These are phyloP conservation scores for Clitopilus passeckerianus DNA, from an alignment of 768 basidiomycete species.

Conservation along the genomic window DNA sequence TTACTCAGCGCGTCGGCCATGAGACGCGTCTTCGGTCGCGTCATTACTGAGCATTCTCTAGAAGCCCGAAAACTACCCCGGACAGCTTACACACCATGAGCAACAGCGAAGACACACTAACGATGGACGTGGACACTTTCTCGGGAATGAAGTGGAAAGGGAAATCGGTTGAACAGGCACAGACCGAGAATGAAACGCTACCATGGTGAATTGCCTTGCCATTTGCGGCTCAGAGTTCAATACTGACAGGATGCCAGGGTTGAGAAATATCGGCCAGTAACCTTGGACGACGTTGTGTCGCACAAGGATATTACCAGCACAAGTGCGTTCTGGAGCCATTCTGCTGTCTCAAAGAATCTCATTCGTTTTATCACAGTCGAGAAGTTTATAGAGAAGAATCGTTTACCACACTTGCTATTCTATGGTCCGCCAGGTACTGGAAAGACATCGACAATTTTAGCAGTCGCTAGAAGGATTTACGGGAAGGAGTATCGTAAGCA, in stretches of 20 bases:
- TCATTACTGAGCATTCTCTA: background rate
- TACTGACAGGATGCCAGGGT: slow-evolving; percentile 54
- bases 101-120: slow-evolving; percentile 51
- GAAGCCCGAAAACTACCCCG: background rate
- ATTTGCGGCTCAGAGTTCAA: background rate
- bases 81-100: slow-evolving; percentile 35
- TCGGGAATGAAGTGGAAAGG: slow-evolving; percentile 62
- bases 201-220: slow-evolving; percentile 59
- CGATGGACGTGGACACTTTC: slow-evolving; percentile 42
- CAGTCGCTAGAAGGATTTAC: slow-evolving; percentile 93
- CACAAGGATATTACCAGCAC: slow-evolving; percentile 94
- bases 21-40: background rate
- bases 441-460: slow-evolving; percentile 96
- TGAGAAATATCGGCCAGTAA: slow-evolving; percentile 93
- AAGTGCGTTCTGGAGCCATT: slow-evolving; percentile 47
- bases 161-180: slow-evolving; percentile 44
- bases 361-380: slow-evolving; percentile 58
- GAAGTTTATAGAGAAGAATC: slow-evolving; percentile 92
- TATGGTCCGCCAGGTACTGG: slow-evolving; percentile 99
- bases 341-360: background rate
- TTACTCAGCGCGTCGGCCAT: background rate
- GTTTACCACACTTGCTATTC: slow-evolving; percentile 91
- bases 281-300: slow-evolving; percentile 91
- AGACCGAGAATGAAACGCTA: slow-evolving; percentile 57
- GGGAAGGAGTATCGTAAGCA: slow-evolving; percentile 83